Percentiles rank a stretch among this genome's conserved stretches.
These are phyloP conservation scores for Hypoxylon rubiginosum DNA, from an alignment of 2,329 filamentous ascomycete species.

Conservation along the genomic window DNA sequence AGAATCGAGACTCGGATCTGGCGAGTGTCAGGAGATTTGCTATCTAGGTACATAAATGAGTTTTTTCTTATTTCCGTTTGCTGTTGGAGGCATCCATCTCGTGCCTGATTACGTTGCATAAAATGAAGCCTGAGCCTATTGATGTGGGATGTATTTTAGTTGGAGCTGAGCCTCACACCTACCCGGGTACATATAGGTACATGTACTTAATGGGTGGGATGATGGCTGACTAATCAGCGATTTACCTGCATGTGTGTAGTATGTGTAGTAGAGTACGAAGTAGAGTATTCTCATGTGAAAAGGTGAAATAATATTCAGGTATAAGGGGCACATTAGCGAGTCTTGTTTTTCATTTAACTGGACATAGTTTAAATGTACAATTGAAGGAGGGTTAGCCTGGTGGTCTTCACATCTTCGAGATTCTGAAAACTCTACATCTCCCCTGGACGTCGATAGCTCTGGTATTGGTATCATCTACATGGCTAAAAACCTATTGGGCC, in stretches of 20 bases:
- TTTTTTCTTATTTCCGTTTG: background rate
- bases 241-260: background rate
- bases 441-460: slow-evolving; percentile 2
- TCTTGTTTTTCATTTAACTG: too few relatives aligned
- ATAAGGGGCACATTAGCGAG: background rate
- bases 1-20: background rate
- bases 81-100: background rate
- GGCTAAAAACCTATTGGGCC: background rate
- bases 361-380: background rate
- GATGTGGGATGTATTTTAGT: background rate
- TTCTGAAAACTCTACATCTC: slow-evolving; percentile 1
- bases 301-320: background rate
- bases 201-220: background rate
- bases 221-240: background rate
- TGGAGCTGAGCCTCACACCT: background rate
- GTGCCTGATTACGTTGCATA: background rate
- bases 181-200: too few relatives aligned
- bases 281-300: background rate
- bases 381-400: background rate
- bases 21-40: background rate
- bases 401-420: slow-evolving; percentile 1
- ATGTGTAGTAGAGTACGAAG: background rate
- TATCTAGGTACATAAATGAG: too few relatives aligned
- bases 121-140: background rate
- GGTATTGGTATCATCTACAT: slow-evolving; percentile 35